Percentiles rank a stretch among this genome's conserved stretches.
These are phyloP conservation scores for Trypethelium eluteriae DNA, from an alignment of 495 filamentous ascomycete genomes.

Conservation along the genomic window DNA sequence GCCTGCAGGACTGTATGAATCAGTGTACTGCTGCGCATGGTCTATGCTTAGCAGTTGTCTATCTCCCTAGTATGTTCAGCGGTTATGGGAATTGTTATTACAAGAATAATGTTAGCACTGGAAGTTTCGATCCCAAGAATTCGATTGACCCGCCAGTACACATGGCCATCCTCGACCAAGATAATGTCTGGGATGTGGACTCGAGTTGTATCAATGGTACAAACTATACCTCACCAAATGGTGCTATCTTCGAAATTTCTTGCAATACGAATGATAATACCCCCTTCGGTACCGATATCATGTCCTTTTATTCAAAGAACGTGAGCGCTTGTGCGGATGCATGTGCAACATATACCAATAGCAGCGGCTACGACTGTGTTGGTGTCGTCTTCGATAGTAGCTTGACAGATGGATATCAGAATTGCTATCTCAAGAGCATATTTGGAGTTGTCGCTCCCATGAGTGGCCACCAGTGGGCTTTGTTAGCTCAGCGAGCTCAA, in stretches of 20 bases:
- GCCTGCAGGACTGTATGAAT: not conserved
- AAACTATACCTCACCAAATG: not conserved
- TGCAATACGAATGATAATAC: not conserved
- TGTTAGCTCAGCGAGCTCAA: not conserved
- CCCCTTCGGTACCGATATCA: not conserved
- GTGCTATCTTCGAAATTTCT: not conserved
- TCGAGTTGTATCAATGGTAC: not conserved
- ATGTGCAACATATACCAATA: not conserved
- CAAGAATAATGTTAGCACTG: not conserved
- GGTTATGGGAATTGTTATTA: slow-evolving; percentile 5
- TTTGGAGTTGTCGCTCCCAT: not conserved
- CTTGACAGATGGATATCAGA: not conserved
- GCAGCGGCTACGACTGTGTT: not conserved
- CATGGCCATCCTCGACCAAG: not conserved
- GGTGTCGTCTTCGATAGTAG: not conserved
- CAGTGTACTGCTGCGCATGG: slow-evolving; percentile 1
- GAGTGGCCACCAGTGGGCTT: not conserved
- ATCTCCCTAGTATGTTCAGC: not conserved
- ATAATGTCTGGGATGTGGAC: not conserved
- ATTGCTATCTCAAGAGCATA: slow-evolving; percentile 2
- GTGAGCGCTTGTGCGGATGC: not conserved
- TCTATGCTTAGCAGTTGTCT: not conserved
- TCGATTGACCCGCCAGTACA: not conserved
- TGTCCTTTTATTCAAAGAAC: not conserved
- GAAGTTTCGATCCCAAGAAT: not conserved